Evolutionary conservation across 306 rosid genomes (phyloP), one percentile per base, ranked within the genome.

Genomic region (Fragaria iinumae): DNA sequence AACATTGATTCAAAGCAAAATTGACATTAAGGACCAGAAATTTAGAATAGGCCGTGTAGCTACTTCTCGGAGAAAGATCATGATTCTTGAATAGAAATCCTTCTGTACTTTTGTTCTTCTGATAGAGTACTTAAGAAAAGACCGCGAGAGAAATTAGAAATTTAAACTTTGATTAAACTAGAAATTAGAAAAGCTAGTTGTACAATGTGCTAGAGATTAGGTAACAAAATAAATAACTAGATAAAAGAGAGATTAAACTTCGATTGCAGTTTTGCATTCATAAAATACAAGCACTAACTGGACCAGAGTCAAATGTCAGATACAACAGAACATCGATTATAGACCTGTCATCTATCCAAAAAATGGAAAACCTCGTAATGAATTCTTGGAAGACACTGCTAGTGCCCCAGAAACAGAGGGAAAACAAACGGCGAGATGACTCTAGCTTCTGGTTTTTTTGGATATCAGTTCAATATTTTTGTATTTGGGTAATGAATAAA

Each of bases 401-500:
- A 36, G 17, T 38, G n/a, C 52, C 47, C 56, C 60, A 18, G 62
- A 8, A 16, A 32, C 29, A 25, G 18, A 25, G 34, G 36, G 12
- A 65, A 43, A 25, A 41, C 25, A 57, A 25, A 60, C 13, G 20
- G 67, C 11, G 21, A 70, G 9, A 63, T 2, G 34, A 64, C 25
- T 47, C 76, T 17, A 25, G 38, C 5, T 56, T 50, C 50, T 21
- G 16, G 38, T 59, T 52, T 32, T 32, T 65, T 53, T 20, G 56
- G 48, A 69, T 68, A 49, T 69, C 48, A 32, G 27, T 65, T 73
- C 36, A 29, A 41, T 59, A 21, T 21, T 56, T 50, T 41, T 70
- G 56, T 64, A 32, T 74, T 34, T 74, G 43, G 47, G 73, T 47
- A 21, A 38, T 68, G 45, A 53, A 44, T 36, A 66, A 80, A 20